phyloP scores from a whole-genome alignment of 1,284 basidiomycete genomes.

The Athelia sp. region DNA sequence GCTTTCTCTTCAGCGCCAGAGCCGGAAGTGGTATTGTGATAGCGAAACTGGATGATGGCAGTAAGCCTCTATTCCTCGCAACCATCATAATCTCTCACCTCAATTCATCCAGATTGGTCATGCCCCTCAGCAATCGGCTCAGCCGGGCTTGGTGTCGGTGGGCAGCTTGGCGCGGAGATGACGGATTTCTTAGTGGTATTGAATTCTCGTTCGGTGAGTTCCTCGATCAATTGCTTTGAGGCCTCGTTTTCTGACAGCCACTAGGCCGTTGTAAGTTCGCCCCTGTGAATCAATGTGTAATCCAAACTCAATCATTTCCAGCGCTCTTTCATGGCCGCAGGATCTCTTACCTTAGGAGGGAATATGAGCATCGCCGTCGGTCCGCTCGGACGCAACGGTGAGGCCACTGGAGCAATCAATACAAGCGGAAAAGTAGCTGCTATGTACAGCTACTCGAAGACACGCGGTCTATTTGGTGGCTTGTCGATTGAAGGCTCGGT shows the following conservation, averaged over 20 bases:
- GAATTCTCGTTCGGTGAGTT: slow-evolving; percentile 71
- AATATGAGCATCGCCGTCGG: slow-evolving; percentile 92
- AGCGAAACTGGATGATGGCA: slow-evolving; percentile 77
- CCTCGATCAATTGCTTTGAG: background rate
- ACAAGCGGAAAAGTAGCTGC: slow-evolving; percentile 87
- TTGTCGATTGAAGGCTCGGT: slow-evolving; percentile 90
- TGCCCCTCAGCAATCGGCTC: slow-evolving; percentile 93
- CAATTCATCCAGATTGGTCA: slow-evolving; percentile 68
- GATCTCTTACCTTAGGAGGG: slow-evolving; percentile 89
- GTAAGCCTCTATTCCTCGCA: slow-evolving; percentile 40
- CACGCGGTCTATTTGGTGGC: slow-evolving; percentile 86
- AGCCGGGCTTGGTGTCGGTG: slow-evolving; percentile 89
- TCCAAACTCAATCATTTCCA: slow-evolving; percentile 31
- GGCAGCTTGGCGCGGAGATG: slow-evolving; percentile 82
- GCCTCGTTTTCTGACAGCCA: slow-evolving; percentile 4
- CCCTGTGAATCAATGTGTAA: slow-evolving; percentile 7
- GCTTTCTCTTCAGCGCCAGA: slow-evolving; percentile 71
- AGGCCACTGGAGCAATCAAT: slow-evolving; percentile 85
- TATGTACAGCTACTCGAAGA: slow-evolving; percentile 97
- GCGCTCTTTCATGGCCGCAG: slow-evolving; percentile 92
- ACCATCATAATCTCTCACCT: too few relatives aligned
- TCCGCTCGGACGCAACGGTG: slow-evolving; percentile 91
- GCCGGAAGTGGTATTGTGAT: slow-evolving; percentile 94
- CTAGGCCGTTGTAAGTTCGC: slow-evolving; percentile 55
- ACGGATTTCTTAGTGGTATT: slow-evolving; percentile 95